Conservation (phyloP, 768 basidiomycete genomes). For the Pulveroboletus sp. region DNA sequence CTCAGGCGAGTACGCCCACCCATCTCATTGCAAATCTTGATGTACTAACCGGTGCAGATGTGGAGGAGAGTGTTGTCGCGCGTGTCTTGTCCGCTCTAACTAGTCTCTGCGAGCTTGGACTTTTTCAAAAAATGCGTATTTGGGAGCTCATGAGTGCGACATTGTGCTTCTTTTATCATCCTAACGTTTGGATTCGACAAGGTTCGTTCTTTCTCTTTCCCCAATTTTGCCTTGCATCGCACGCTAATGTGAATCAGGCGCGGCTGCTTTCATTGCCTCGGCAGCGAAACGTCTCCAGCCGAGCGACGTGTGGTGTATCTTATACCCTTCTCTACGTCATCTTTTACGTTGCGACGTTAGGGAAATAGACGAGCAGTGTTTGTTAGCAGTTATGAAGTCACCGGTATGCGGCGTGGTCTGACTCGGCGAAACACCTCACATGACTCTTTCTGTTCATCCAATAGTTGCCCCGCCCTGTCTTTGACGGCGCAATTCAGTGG, state of each 20-base stretch:
- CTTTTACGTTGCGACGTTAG: conserved; percentile 81
- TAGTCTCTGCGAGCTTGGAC: conserved; percentile 81
- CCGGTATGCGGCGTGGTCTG: conserved; percentile 51
- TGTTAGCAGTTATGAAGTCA: conserved; percentile 73
- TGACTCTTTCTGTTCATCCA: not conserved
- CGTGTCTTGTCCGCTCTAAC: conserved; percentile 85
- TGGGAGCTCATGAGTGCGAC: conserved; percentile 94
- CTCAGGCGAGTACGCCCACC: conserved; percentile 54
- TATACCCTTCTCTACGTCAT: conserved; percentile 87
- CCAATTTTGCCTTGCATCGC: not conserved
- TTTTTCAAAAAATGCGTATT: conserved; percentile 92
- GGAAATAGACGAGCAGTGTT: conserved; percentile 63
- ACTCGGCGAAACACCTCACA: not conserved
- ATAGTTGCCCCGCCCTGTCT: conserved; percentile 62
- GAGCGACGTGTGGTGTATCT: conserved; percentile 95
- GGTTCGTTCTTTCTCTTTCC: conserved; percentile 39
- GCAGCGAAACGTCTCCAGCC: conserved; percentile 75
- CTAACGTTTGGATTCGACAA: conserved; percentile 94
- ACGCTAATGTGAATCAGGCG: conserved; percentile 43
- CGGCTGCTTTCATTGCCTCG: conserved; percentile 83
- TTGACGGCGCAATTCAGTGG: conserved; percentile 85
- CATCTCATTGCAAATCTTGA: not conserved
- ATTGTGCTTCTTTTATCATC: conserved; percentile 89
- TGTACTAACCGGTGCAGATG: conserved; percentile 50
- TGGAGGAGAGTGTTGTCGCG: conserved; percentile 91